Conservation (phyloP, 306 rosid species). For the Inga oerstediana region DNA sequence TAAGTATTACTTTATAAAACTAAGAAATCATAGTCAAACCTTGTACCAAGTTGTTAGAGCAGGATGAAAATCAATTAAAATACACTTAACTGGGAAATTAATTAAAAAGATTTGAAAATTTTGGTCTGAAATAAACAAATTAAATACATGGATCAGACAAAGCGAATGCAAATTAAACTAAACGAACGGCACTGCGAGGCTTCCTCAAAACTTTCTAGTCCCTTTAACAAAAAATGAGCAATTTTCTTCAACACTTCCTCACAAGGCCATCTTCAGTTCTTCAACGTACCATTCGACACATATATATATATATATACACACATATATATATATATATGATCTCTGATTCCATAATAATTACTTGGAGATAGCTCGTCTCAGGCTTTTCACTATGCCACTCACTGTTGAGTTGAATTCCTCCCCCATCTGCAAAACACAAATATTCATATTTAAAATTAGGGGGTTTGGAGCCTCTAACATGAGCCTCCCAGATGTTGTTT, state of each 20-base stretch:
- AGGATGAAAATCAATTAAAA: no score
- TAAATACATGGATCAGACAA: neutral
- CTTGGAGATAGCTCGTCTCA: constrained; percentile 27
- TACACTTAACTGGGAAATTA: no score
- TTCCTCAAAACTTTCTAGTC: neutral
- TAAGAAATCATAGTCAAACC: no score
- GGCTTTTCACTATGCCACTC: constrained; percentile 33
- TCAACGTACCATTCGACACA: neutral
- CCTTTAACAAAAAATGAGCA: neutral
- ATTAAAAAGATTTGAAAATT: neutral
- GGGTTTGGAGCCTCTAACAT: no score
- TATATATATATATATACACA: no score
- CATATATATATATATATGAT: no score
- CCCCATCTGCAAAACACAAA: constrained; percentile 36
- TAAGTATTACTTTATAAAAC: no score
- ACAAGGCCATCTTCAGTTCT: neutral
- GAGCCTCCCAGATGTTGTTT: no score
- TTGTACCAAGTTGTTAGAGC: no score
- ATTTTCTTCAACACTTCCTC: neutral
- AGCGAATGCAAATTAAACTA: neutral
- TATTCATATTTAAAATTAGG: no score
- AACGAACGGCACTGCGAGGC: neutral
- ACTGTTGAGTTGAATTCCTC: constrained; percentile 34
- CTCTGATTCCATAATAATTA: no score
- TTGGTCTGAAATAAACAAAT: neutral